Evolutionary conservation across 192 early-diverging fungal species (phyloP).

Genomic region (Backusella parvicylindrica): DNA sequence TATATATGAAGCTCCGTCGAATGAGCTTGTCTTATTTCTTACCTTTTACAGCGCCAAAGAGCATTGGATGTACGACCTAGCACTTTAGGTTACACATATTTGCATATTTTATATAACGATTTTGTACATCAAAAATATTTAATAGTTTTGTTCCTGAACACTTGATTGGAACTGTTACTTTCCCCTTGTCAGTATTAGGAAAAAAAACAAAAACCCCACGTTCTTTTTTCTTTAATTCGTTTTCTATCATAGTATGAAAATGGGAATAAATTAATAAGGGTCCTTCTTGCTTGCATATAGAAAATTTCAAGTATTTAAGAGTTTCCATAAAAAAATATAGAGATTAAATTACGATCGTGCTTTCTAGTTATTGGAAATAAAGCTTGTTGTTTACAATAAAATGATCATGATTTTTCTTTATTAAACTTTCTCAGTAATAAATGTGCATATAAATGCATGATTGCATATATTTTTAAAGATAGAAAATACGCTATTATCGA

Average conservation of each 20-base stretch:
- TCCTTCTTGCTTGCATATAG: background rate
- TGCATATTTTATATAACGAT: background rate
- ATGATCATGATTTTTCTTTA: background rate
- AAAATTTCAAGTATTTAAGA: background rate
- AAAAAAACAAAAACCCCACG: background rate
- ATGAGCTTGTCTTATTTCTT: conserved; percentile 1
- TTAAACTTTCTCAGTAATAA: background rate
- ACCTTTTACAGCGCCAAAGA: background rate
- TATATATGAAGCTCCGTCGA: background rate
- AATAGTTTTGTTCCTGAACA: background rate
- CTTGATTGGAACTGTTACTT: background rate
- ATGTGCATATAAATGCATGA: background rate
- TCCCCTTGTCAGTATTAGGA: background rate
- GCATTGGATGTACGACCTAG: background rate
- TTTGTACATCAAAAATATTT: background rate
- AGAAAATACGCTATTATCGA: background rate
- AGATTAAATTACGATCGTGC: background rate
- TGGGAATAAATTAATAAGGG: background rate
- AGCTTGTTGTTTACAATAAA: background rate
- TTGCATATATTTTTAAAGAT: background rate
- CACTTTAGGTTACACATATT: background rate
- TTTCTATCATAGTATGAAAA: background rate
- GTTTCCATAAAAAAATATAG: background rate
- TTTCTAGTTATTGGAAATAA: background rate
- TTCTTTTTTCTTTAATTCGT: background rate